phyloP scores from a whole-genome alignment of 306 rosid species.

The Lagenaria siceraria region DNA sequence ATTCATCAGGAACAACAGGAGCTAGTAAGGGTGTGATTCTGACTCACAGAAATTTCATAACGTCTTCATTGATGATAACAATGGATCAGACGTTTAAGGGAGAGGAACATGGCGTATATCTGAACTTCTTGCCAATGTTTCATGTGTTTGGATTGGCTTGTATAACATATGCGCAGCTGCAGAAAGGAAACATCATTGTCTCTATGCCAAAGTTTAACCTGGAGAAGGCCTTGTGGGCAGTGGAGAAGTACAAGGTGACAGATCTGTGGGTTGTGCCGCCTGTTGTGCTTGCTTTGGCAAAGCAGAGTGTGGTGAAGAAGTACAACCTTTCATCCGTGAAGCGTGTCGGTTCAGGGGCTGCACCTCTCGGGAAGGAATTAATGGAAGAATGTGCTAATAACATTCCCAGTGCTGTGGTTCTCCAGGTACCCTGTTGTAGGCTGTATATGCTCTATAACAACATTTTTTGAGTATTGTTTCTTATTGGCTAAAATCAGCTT shows the following conservation, averaged over 20 bases:
- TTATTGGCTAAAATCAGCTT: background rate
- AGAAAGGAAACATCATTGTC: constrained; percentile 44
- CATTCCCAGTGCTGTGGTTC: constrained; percentile 32
- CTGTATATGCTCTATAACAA: background rate
- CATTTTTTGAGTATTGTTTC: background rate
- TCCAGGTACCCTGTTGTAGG: constrained; percentile 34
- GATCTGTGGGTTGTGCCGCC: constrained; percentile 84
- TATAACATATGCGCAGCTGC: constrained; percentile 40
- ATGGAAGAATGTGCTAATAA: constrained; percentile 53
- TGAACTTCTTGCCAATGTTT: constrained; percentile 74
- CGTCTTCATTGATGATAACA: constrained; percentile 39
- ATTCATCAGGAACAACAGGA: constrained; percentile 89
- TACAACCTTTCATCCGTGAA: constrained; percentile 57
- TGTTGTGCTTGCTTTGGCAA: constrained; percentile 54
- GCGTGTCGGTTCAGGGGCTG: constrained; percentile 67
- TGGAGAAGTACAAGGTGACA: constrained; percentile 53
- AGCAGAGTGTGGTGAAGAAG: constrained; percentile 38
- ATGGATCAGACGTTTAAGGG: constrained; percentile 43
- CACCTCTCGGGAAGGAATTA: constrained; percentile 73
- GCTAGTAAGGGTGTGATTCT: constrained; percentile 71
- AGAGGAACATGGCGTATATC: constrained; percentile 25
- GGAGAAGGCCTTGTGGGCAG: constrained; percentile 29
- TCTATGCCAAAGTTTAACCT: constrained; percentile 40
- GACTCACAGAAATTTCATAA: constrained; percentile 55
- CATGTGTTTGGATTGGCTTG: constrained; percentile 63